These are phyloP conservation scores for Alternaria sp. DNA, from an alignment of 2,329 filamentous ascomycete species.

Conservation along the genomic window DNA sequence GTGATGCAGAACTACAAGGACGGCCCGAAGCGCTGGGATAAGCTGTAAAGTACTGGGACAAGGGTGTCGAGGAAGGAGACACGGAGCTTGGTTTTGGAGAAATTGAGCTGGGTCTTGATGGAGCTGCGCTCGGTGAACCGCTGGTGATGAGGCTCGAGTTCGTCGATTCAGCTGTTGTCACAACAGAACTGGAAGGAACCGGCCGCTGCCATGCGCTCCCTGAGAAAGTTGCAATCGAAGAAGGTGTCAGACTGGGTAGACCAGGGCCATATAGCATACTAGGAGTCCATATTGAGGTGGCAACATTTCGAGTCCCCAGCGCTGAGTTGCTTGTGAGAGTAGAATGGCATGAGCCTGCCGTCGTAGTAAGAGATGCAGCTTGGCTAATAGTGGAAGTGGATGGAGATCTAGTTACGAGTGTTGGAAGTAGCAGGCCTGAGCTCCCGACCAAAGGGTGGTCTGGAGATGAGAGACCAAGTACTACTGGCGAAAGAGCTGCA, in stretches of 20 bases:
- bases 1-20: not conserved
- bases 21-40: not conserved
- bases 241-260: not conserved
- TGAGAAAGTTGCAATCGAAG: not conserved
- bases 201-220: not conserved
- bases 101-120: not conserved
- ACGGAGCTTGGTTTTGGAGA: not conserved
- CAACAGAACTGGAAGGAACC: not conserved
- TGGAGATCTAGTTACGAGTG: not conserved
- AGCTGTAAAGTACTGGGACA: not conserved
- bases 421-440: not conserved
- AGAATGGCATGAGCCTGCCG: not conserved
- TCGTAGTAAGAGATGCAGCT: not conserved
- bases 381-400: not conserved
- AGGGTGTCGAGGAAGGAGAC: not conserved
- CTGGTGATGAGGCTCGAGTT: not conserved
- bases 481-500: not conserved
- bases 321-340: not conserved
- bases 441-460: not conserved
- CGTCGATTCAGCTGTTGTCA: not conserved
- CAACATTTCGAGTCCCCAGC: not conserved
- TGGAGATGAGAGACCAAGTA: not conserved
- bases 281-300: not conserved
- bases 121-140: not conserved
- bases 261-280: constrained; percentile 1